Base-by-base conservation (phyloP, 2,329 filamentous ascomycete species). In the Dryadomyces sulphureus region DNA sequence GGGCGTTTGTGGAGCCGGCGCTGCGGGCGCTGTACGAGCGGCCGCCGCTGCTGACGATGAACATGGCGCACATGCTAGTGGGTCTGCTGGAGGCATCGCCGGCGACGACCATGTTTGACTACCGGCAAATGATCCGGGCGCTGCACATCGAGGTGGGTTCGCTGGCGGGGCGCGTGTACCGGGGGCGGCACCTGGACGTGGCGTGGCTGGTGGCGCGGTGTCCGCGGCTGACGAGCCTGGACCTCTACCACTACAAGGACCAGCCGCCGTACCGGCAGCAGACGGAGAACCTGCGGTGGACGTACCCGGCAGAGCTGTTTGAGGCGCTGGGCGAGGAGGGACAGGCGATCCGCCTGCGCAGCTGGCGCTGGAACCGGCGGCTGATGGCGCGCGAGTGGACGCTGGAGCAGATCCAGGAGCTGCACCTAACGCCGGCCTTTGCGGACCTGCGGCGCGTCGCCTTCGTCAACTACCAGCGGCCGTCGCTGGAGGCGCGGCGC, bases 221-320 rank as follows among this genome's bases (percentile, higher is more conserved):
- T 6, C 79, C 81, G 0, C 77, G 77, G 41, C 67, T 94, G 16
- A 72, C 72, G 44, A 72, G 80, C 42, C 62, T 95, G 27, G 76
- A 87, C 48, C 70, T 94, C 16, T 81, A 79, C 51, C 83, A 89
- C 53, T 72, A 72, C 11, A 67, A 74, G 42, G 84, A 93, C 55
- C 64, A 75, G 50, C 70, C 81, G 2, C 82, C 82, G 0, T 86
- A 79, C 57, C 68, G 81, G 36, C 60, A 67, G 32, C 65, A 79
- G 5, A 67, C 73, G 42, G 64, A 66, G 24, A 69, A 65, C 42
- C 60, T 80, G 21, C 77, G 75, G 50, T 93, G 84, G 83, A 69
- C 69, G 16, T 89, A 92, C 56, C 73, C 81, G 11, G 60, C 68
- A 6, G 65, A 72, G 5, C 62, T 94, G 0, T 83, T 93, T 50